These are phyloP conservation scores for Chrysanthemum lavandulifolium DNA, from an alignment of 129 eudicot genomes.

Conservation along the genomic window DNA sequence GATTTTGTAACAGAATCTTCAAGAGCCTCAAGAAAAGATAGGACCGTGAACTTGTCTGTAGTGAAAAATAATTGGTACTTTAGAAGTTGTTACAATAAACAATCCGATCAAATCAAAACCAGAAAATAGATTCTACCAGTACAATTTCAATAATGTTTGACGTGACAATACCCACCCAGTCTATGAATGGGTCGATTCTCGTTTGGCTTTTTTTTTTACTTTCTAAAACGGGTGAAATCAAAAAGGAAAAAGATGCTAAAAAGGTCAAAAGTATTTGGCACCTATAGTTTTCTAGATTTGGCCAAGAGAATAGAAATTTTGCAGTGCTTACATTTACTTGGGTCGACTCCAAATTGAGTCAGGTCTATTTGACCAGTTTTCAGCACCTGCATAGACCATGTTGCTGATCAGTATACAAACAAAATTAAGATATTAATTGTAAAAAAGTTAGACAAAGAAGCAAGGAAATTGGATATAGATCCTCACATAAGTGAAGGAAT, in stretches of 20 bases:
- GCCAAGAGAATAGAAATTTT: background rate
- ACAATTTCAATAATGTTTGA: background rate
- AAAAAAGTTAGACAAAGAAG: background rate
- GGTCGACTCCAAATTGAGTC: slow-evolving; percentile 97
- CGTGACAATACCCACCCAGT: background rate
- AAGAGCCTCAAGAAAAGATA: slow-evolving; percentile 96
- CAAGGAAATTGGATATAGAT: background rate
- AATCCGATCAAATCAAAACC: background rate
- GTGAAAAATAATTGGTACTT: background rate
- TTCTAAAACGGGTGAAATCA: too few species aligned
- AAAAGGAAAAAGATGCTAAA: too few species aligned
- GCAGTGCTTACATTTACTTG: slow-evolving; percentile 80
- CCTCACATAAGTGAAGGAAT: slow-evolving; percentile 90
- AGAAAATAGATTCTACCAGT: background rate
- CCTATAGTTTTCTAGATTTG: background rate
- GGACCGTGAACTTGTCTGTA: slow-evolving; percentile 88
- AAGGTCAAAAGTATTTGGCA: too few species aligned
- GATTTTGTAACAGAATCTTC: slow-evolving; percentile 74
- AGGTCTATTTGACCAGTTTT: slow-evolving; percentile 97
- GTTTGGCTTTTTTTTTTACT: too few species aligned
- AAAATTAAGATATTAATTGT: background rate
- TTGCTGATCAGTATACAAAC: background rate
- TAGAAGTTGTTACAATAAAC: background rate
- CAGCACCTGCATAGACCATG: slow-evolving; percentile 60
- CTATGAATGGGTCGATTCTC: too few species aligned